phyloP scores from a whole-genome alignment of 805 yeast genomes.

The Nakazawaea populi region DNA sequence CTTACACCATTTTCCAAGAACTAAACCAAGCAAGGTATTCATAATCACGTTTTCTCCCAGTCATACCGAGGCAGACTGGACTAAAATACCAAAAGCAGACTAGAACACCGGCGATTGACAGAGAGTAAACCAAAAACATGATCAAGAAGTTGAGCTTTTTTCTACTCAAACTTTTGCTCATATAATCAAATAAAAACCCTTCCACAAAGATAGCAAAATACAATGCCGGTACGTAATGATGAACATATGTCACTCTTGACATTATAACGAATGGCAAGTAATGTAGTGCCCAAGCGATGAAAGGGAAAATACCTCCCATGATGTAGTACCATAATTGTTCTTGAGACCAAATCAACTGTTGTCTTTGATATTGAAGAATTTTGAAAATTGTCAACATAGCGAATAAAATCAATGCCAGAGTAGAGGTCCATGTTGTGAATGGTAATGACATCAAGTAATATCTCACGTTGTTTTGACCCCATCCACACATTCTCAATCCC shows the following conservation, averaged over 20 bases:
- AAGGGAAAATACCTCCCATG: slow-evolving; percentile 76
- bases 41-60: slow-evolving; percentile 34
- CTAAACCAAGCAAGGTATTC: slow-evolving; percentile 42
- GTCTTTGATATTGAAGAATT: slow-evolving; percentile 64
- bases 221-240: slow-evolving; percentile 92
- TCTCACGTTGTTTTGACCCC: slow-evolving; percentile 51
- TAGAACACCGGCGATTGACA: slow-evolving; percentile 36
- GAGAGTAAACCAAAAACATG: slow-evolving; percentile 29
- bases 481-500: slow-evolving; percentile 74
- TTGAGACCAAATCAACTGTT: slow-evolving; percentile 27
- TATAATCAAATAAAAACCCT: slow-evolving; percentile 46
- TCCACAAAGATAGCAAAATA: slow-evolving; percentile 74
- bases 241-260: slow-evolving; percentile 97
- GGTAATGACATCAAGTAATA: slow-evolving; percentile 70
- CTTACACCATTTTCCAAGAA: slow-evolving; percentile 36
- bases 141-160: slow-evolving; percentile 7
- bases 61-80: slow-evolving; percentile 66
- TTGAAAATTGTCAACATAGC: slow-evolving; percentile 33
- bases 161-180: slow-evolving; percentile 26
- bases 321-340: slow-evolving; percentile 7
- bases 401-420: slow-evolving; percentile 40
- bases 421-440: slow-evolving; percentile 54
- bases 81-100: slow-evolving; percentile 55
- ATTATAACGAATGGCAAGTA: slow-evolving; percentile 83
- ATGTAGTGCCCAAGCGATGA: slow-evolving; percentile 87